Conservation (phyloP, 345 rosid genomes). For the Crucihimalaya himalaica region DNA sequence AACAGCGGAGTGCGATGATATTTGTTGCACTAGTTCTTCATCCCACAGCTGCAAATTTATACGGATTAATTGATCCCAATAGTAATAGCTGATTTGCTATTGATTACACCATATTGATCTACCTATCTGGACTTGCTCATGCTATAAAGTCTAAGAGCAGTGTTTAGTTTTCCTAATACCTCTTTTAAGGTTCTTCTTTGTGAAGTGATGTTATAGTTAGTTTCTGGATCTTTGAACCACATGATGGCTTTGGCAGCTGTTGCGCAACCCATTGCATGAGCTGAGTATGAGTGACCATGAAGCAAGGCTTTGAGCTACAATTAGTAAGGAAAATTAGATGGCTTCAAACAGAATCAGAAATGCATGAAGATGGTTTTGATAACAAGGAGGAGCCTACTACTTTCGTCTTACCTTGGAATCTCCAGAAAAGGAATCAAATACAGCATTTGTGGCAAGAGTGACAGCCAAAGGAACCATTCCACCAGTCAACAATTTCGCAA, state of each 20-base stretch:
- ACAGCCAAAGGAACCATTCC: conserved; percentile 90
- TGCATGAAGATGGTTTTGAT: neutral
- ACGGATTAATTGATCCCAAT: neutral
- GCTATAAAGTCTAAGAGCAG: neutral
- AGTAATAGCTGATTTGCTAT: neutral
- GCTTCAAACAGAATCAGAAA: conserved; percentile 5
- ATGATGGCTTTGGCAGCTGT: conserved; percentile 83
- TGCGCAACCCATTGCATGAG: conserved; percentile 91
- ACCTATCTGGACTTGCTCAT: neutral
- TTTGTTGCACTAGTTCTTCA: conserved; percentile 52
- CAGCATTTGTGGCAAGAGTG: conserved; percentile 73
- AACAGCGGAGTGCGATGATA: conserved; percentile 74
- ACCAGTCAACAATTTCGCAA: conserved; percentile 86
- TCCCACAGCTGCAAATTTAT: conserved; percentile 77
- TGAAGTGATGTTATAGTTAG: conserved; percentile 62
- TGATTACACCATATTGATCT: neutral
- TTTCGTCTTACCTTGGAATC: conserved; percentile 75
- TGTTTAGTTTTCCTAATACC: conserved; percentile 45
- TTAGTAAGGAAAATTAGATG: conserved; percentile 20
- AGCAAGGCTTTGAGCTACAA: conserved; percentile 85
- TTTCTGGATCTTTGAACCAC: conserved; percentile 85
- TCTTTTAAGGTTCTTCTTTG: conserved; percentile 62
- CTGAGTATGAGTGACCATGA: conserved; percentile 95
- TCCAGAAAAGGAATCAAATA: conserved; percentile 77
- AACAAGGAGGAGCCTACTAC: neutral